Base-by-base conservation (phyloP, 345 rosid species). In the Eucalyptus pauciflora region DNA sequence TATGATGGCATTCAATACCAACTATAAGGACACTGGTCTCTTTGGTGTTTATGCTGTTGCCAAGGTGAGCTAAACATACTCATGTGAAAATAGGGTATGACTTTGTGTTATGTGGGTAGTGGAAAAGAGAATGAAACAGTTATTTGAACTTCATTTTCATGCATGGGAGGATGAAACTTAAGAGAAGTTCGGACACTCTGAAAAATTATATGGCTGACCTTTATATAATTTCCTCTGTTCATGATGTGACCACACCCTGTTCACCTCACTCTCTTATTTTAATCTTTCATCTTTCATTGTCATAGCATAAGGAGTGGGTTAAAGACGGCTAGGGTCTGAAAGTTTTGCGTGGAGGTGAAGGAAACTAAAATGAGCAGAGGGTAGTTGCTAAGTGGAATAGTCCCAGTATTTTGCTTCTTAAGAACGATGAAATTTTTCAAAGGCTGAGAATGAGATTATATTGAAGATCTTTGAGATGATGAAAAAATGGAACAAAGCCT, bases 1-100 rank as follows among this genome's bases (percentile, higher is more conserved):
- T 91, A 94, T 97, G 93, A 97, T 97, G 99, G 97, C 99, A 64
- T 98, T 98, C 92, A 98, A 98, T 91, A 98, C 99, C 92, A 98
- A 98, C 95, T 98, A 98, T 91, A 98, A 96, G 89, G 99, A 98
- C 92, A 98, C 98, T 87, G 99, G 99, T 80, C 96, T 98, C 15
- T 98, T 98, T 83, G 99, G 99, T 86, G 94, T 98, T 88, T 97
- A 98, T 93, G 99, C 99, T 87, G 95, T 98, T 91, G 98, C 99
- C 1, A 96, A 98, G 99, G 99, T 98, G 92, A 94, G 90, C 86
- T 76, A 31, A n/a, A 16, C 52, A 48, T 50, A 86, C 27, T 5
- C 18, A 7, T 14, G 87, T 33, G 41, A 33, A n/a, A 50, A 76
- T 51, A 37, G 46, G 87, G 67, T 15, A 31, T 43, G 37, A 37